Evolutionary conservation across 1,139 yeast species (phyloP).

Genomic region (Saccharomyces hybrid): DNA sequence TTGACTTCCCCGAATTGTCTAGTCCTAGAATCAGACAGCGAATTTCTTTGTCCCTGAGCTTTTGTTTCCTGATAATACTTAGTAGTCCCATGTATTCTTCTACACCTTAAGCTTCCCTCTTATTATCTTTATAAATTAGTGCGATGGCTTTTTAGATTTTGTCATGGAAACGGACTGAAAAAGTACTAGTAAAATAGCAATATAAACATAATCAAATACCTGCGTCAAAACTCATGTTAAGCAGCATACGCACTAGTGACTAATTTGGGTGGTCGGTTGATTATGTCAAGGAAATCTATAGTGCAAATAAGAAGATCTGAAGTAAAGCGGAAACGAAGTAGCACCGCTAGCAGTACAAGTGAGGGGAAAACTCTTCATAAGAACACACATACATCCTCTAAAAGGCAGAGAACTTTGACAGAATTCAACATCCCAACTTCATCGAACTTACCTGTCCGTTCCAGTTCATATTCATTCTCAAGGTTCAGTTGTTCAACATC

Average conservation of each 20-base stretch:
- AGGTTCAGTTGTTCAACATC: neutral
- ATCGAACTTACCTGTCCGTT: constrained; percentile 7
- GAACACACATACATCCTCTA: constrained; percentile 7
- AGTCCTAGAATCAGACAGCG: constrained; percentile 71
- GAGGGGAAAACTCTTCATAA: neutral
- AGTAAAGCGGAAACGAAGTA: constrained; percentile 8
- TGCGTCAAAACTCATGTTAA: neutral
- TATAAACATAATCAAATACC: neutral
- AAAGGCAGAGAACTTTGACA: constrained; percentile 22
- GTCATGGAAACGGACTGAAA: neutral
- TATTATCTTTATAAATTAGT: neutral
- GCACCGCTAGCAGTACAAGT: neutral
- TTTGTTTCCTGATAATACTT: constrained; percentile 74
- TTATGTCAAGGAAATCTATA: constrained; percentile 9
- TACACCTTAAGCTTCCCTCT: neutral
- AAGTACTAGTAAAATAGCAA: neutral
- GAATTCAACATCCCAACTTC: constrained; percentile 24
- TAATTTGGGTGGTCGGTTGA: too few relatives aligned
- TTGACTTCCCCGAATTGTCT: constrained; percentile 88
- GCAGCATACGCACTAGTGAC: neutral
- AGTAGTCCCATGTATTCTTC: constrained; percentile 64
- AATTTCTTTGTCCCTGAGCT: constrained; percentile 68
- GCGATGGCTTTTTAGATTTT: neutral
- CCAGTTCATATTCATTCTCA: neutral
- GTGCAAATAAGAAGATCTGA: constrained; percentile 12